Evolutionary conservation across 371 early-diverging fungal genomes (phyloP).

Genomic region (Ecytonucleospora hepatopenaei): DNA sequence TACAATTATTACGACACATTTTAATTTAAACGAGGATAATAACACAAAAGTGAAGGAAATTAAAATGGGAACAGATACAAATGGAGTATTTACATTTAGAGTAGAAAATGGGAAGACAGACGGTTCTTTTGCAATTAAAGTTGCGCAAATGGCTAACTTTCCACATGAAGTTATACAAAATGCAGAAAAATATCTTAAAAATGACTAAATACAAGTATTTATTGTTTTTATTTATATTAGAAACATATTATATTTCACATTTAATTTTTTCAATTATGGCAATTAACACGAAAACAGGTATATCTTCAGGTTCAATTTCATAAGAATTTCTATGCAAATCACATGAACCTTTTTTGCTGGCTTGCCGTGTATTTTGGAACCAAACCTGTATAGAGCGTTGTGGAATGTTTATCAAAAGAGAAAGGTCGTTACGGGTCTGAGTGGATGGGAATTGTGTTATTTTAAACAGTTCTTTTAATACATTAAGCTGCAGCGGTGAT

Average conservation of each 20-base stretch:
- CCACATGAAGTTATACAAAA: conserved; percentile 59
- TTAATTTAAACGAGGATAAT: conserved; percentile 68
- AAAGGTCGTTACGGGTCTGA: conserved; percentile 32
- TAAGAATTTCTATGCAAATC: background rate
- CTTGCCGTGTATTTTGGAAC: conserved; percentile 46
- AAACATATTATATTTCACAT: background rate
- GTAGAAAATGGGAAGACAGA: conserved; percentile 67
- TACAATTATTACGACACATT: conserved; percentile 55
- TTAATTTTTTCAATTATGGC: background rate
- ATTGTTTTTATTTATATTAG: background rate
- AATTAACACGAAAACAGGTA: background rate
- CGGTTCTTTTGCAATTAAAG: conserved; percentile 91
- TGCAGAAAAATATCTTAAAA: conserved; percentile 30
- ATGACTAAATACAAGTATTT: background rate
- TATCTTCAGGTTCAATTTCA: background rate
- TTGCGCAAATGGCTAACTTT: conserved; percentile 81
- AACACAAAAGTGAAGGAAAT: conserved; percentile 52
- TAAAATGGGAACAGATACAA: conserved; percentile 22
- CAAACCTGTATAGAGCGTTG: conserved; percentile 43
- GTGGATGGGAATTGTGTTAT: conserved; percentile 40
- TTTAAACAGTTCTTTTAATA: conserved; percentile 38
- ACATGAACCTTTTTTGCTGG: background rate
- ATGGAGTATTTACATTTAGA: conserved; percentile 48
- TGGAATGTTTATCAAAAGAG: conserved; percentile 36
- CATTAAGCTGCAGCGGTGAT: conserved; percentile 32